Evolutionary conservation across 1,284 basidiomycete species (phyloP).

Genomic region (Rhodotorula sp.): DNA sequence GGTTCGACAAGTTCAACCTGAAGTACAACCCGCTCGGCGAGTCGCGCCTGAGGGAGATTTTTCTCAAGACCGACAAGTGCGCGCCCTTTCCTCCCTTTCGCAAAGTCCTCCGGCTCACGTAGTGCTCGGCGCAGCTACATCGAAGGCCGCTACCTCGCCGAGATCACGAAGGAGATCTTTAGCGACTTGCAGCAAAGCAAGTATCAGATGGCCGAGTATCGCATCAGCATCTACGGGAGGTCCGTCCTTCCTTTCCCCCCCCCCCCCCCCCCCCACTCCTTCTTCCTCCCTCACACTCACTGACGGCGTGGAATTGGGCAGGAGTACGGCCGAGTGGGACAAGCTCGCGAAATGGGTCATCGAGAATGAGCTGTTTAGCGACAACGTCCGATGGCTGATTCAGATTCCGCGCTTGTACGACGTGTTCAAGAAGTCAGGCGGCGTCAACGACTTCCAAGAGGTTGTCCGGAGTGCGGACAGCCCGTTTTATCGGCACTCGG

Average conservation of each 20-base stretch:
- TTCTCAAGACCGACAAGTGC: slow-evolving; percentile 93
- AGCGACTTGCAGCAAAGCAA: slow-evolving; percentile 95
- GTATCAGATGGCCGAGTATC: slow-evolving; percentile 89
- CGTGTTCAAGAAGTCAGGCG: slow-evolving; percentile 87
- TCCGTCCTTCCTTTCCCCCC: slow-evolving; percentile 35
- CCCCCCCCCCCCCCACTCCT: too few relatives aligned
- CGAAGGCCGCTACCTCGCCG: slow-evolving; percentile 87
- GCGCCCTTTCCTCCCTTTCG: slow-evolving; percentile 34
- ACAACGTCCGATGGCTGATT: slow-evolving; percentile 97
- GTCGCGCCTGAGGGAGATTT: slow-evolving; percentile 91
- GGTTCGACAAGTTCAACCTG: slow-evolving; percentile 96
- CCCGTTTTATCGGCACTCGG: neutral
- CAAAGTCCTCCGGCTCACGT: neutral
- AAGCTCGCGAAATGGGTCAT: slow-evolving; percentile 97
- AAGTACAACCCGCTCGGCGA: slow-evolving; percentile 85
- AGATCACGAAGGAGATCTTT: slow-evolving; percentile 93
- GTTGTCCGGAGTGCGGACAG: slow-evolving; percentile 72
- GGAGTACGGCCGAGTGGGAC: slow-evolving; percentile 81
- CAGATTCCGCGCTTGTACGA: slow-evolving; percentile 95
- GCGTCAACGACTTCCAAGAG: slow-evolving; percentile 84
- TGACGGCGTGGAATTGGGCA: slow-evolving; percentile 14
- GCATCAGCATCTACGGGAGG: slow-evolving; percentile 90
- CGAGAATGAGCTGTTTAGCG: slow-evolving; percentile 87
- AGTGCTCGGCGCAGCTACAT: slow-evolving; percentile 57
- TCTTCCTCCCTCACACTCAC: neutral